Evolutionary conservation across 1,284 basidiomycete species (phyloP), one percentile per base, ranked within the genome.

Genomic region (Apiotrichum brassicae): DNA sequence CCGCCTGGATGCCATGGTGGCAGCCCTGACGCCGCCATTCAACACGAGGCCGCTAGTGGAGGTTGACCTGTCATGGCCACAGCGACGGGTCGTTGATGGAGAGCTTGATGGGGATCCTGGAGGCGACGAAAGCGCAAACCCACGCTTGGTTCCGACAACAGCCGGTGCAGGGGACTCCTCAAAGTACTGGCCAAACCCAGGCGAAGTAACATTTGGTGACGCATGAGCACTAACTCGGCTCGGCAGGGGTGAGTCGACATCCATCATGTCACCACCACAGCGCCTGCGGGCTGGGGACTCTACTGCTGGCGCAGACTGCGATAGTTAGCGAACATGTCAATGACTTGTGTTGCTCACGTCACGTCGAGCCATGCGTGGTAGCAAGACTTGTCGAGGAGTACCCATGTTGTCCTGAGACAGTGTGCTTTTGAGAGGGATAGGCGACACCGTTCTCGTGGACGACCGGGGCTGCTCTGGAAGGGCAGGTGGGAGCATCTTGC

Each of bases 151-250:
- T 61, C 57, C 6, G 58, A 56, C 18, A 54, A 59, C 43, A 3
- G 64, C 43, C 2, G 32, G 61, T 4, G 59, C 62, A 8, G 70
- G 70, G 4, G 68, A 70, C 26, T 70, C 65, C 60, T 65, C 67
- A 49, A 72, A 73, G 59, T 65, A 69, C 9, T 63, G 64, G 6
- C 69, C 70, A 23, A 73, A 57, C 16, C 62, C 66, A 0, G 70
- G 67, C 6, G 67, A 70, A 11, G 62, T 63, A 12, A 55, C 50
- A 25, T 54, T 51, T 1, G 58, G 61, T 26, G 63, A 67, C 46
- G 11, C 60, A 51, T 24, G 56, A 47, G 40, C 38, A 12, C 18
- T 26, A 23, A 25, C 36, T 51, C 48, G 36, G 38, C 23, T 38
- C 18, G 47, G 36, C 6, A 35, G 51, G 2, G 63, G 69, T 11